These are phyloP conservation scores for Saccharomycopsis microspora DNA, from an alignment of 805 yeast genomes.

Conservation along the genomic window DNA sequence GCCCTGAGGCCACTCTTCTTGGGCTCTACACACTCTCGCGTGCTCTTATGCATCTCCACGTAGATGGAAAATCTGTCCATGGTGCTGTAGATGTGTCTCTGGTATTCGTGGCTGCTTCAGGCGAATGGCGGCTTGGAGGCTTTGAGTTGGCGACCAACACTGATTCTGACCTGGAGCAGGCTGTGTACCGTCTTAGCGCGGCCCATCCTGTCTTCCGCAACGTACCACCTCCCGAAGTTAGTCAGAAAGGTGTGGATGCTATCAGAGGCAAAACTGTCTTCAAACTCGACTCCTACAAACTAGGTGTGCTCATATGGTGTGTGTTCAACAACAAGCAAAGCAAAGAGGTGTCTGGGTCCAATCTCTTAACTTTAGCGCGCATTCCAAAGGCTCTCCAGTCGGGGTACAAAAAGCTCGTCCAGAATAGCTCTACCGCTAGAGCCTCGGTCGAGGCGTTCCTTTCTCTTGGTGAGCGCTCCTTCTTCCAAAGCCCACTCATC, in stretches of 20 bases:
- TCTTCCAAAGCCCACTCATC: slow-evolving; percentile 36
- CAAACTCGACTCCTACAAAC: slow-evolving; percentile 53
- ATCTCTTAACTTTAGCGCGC: slow-evolving; percentile 13
- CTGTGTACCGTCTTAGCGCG: slow-evolving; percentile 26
- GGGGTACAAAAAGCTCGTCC: slow-evolving; percentile 30
- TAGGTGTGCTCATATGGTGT: slow-evolving; percentile 44
- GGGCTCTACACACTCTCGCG: slow-evolving; percentile 47
- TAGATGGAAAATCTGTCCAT: slow-evolving; percentile 39
- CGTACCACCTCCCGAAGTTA: slow-evolving; percentile 45
- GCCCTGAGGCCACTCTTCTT: slow-evolving; percentile 30
- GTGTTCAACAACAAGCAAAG: slow-evolving; percentile 26
- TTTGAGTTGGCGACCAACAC: slow-evolving; percentile 48
- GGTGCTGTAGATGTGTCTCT: slow-evolving; percentile 49
- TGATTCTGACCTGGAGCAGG: slow-evolving; percentile 17
- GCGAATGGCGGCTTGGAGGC: slow-evolving; percentile 82
- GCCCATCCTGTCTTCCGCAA: slow-evolving; percentile 23
- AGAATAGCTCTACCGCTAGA: slow-evolving; percentile 25
- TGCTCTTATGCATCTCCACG: slow-evolving; percentile 29
- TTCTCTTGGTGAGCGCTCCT: slow-evolving; percentile 22
- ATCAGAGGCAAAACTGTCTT: slow-evolving; percentile 24
- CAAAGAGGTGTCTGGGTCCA: slow-evolving; percentile 1
- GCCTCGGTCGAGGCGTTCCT: slow-evolving; percentile 24
- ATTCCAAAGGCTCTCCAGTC: slow-evolving; percentile 29
- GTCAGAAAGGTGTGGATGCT: slow-evolving; percentile 32
- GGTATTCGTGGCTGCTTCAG: slow-evolving; percentile 52